A percentile compares a stretch with the other conserved stretches of the same genome.
Conservation (phyloP, 1,284 basidiomycete species). For the Leucocoprinus gongylophorus region DNA sequence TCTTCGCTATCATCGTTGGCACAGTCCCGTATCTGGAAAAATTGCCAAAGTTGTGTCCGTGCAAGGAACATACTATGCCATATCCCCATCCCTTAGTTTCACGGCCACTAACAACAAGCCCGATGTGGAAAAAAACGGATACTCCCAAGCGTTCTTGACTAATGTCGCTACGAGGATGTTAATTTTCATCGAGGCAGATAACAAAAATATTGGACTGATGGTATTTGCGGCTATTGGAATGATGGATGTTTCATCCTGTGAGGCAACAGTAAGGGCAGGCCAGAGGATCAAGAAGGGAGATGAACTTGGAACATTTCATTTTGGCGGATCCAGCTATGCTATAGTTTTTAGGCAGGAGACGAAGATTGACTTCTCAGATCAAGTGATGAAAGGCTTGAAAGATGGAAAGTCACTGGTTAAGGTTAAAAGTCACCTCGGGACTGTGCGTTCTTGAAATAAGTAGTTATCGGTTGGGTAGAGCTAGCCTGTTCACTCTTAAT, state of each 20-base stretch:
- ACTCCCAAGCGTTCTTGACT: constrained; percentile 26
- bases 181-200: constrained; percentile 45
- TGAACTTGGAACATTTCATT: constrained; percentile 40
- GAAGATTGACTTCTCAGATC: constrained; percentile 1
- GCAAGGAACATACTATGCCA: constrained; percentile 47
- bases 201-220: constrained; percentile 36
- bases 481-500: too few relatives aligned
- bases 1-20: constrained; percentile 49
- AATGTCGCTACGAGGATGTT: constrained; percentile 38
- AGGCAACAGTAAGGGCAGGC: constrained; percentile 27
- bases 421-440: neutral
- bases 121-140: constrained; percentile 19
- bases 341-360: constrained; percentile 20
- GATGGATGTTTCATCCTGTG: constrained; percentile 51
- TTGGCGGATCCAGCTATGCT: constrained; percentile 40
- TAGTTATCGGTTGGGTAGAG: too few relatives aligned
- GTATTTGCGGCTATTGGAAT: constrained; percentile 23
- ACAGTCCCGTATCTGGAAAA: constrained; percentile 42
- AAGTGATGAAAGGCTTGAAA: neutral
- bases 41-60: constrained; percentile 38
- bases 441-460: neutral
- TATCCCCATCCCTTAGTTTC: constrained; percentile 22
- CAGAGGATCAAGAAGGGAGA: constrained; percentile 28
- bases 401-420: neutral
- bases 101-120: constrained; percentile 4